Conservation (phyloP, 192 early-diverging fungal genomes). For the Umbelopsis sp. region DNA sequence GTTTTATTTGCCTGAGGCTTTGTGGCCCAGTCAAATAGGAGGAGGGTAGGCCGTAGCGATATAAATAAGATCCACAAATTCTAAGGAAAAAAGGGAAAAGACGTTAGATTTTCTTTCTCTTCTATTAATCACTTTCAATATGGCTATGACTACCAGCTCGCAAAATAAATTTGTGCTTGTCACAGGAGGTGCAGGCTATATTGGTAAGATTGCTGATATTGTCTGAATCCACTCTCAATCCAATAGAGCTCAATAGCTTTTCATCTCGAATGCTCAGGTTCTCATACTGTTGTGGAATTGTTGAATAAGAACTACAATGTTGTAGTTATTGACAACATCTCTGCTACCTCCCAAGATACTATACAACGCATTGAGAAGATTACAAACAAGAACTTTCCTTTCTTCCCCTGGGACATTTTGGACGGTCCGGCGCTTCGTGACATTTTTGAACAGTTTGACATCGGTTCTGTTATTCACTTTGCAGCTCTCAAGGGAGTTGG, state of each 20-base stretch:
- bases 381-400: slow-evolving; percentile 54
- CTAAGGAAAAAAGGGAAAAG: too few relatives aligned
- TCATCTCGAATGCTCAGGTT: slow-evolving; percentile 41
- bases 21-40: too few relatives aligned
- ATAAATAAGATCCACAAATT: too few relatives aligned
- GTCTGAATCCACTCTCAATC: background rate
- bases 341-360: slow-evolving; percentile 75
- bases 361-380: slow-evolving; percentile 72
- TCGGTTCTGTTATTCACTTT: slow-evolving; percentile 79
- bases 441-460: slow-evolving; percentile 61
- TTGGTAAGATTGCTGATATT: slow-evolving; percentile 47
- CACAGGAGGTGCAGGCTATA: slow-evolving; percentile 85
- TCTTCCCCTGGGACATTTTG: slow-evolving; percentile 82
- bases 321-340: slow-evolving; percentile 89
- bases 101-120: too few relatives aligned
- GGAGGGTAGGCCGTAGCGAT: too few relatives aligned
- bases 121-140: too few relatives aligned
- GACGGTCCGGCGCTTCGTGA: slow-evolving; percentile 69
- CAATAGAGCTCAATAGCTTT: background rate
- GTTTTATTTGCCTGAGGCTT: too few relatives aligned
- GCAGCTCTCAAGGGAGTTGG: slow-evolving; percentile 89
- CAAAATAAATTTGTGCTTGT: slow-evolving; percentile 49
- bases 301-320: slow-evolving; percentile 68
- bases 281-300: slow-evolving; percentile 87
- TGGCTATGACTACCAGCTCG: background rate